Evolutionary conservation across 139 green algal species (phyloP), one percentile per base, ranked within the genome.

Genomic region (Chlorella vulgaris): DNA sequence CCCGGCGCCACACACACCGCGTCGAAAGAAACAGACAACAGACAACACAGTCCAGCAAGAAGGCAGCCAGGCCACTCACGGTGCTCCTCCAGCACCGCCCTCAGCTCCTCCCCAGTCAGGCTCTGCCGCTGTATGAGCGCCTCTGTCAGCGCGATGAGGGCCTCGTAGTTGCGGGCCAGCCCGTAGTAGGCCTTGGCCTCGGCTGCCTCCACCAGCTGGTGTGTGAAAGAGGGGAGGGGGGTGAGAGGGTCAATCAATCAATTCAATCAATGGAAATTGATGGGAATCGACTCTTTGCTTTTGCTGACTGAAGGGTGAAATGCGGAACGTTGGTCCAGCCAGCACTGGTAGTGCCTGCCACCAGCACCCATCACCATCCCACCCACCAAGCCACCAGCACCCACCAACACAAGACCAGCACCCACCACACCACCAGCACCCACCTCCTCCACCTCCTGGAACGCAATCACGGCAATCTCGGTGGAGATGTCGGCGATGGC

Each of bases 141-240:
- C 10, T 88, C 55, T 1, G 87, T 50, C 40, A 95, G 77, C 35
- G 73, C 80, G 40, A 88, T 29, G 33, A 93, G 78, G 0, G 85
- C 82, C n/a, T 76, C n/a, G 69, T 90, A 98, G 90, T 98, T 98
- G 78, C 89, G 82, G 22, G 88, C 93, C 66, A 98, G 86, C 4
- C 90, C 94, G 81, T 94, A 97, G 70, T 91, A 93, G 0, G 94
- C 94, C 89, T 98, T 98, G n/a, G 92, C 93, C 86, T 97, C 93
- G 10, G 93, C 94, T 0, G 83, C 91, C 50, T 95, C 92, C 50
- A 98, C 62, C 55, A 97, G 81, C 50, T 95, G 91, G 55, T 90
- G 2, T 2, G 6, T 42, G 10, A 4, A 8, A 69, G 42, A 29
- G 31, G 4, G 62, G 62, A 13, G 2, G 26, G 3, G 31, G 31